Percentiles rank a stretch among this genome's conserved stretches.
Evolutionary conservation across 1,284 basidiomycete species (phyloP).

Genomic region (Lignosus rhinocerotis): DNA sequence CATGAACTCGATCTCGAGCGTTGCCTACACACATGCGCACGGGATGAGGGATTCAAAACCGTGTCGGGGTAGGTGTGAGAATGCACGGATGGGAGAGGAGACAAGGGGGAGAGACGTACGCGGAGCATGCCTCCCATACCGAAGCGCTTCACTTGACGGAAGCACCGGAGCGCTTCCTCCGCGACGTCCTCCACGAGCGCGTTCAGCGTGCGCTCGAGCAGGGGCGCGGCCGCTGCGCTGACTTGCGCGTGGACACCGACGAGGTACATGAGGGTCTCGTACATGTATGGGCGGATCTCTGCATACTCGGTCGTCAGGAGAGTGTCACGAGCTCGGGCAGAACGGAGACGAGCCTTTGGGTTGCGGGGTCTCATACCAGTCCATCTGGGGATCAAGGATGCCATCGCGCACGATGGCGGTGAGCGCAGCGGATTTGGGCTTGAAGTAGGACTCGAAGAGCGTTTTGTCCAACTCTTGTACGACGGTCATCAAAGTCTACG

Average conservation of each 20-base stretch:
- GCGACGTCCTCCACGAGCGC: constrained; percentile 85
- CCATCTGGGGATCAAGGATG: constrained; percentile 77
- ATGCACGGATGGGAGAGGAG: not conserved
- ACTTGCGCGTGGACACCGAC: constrained; percentile 94
- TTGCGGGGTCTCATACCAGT: constrained; percentile 90
- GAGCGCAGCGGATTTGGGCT: constrained; percentile 73
- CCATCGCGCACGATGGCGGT: constrained; percentile 75
- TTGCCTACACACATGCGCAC: constrained; percentile 66
- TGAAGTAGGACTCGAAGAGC: constrained; percentile 86
- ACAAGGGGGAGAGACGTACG: constrained; percentile 47
- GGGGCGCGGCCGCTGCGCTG: constrained; percentile 71
- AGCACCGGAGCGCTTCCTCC: constrained; percentile 78
- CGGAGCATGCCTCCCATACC: constrained; percentile 99
- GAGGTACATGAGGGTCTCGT: constrained; percentile 83
- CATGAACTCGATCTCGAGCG: constrained; percentile 98
- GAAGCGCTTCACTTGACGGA: constrained; percentile 85
- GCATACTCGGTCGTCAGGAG: constrained; percentile 1
- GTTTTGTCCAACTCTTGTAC: constrained; percentile 84
- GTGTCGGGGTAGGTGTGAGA: not conserved
- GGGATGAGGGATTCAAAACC: not conserved
- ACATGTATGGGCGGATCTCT: constrained; percentile 97
- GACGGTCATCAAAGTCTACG: constrained; percentile 73
- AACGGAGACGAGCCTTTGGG: constrained; percentile 70
- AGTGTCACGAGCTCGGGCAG: not conserved
- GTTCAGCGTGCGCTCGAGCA: constrained; percentile 83